These are phyloP conservation scores for peach (Prunus persica) DNA, from an alignment of 306 rosid genomes.

Conservation along the genomic window DNA sequence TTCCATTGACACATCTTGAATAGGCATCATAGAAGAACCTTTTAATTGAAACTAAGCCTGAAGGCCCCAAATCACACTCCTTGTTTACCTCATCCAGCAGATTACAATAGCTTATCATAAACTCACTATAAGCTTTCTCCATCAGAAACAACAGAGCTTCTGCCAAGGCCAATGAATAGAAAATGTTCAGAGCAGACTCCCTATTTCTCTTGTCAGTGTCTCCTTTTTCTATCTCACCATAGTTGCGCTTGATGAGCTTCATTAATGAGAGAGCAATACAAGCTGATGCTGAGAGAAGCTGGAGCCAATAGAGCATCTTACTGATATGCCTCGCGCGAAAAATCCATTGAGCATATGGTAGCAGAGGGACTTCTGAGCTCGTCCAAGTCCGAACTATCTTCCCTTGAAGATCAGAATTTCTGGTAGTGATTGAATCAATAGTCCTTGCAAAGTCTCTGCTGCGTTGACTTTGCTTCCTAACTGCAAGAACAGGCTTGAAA, in stretches of 20 bases:
- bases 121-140: constrained; percentile 88
- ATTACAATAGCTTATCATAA: constrained; percentile 59
- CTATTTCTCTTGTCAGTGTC: constrained; percentile 80
- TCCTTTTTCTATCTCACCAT: constrained; percentile 71
- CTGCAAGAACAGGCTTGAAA: constrained; percentile 41
- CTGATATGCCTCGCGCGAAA: constrained; percentile 69
- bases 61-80: constrained; percentile 69
- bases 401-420: constrained; percentile 33
- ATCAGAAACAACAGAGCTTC: constrained; percentile 80
- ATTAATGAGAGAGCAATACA: constrained; percentile 67
- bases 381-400: constrained; percentile 62
- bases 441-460: constrained; percentile 32
- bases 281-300: constrained; percentile 79
- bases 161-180: constrained; percentile 77
- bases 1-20: constrained; percentile 80
- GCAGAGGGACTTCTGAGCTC: constrained; percentile 76
- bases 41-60: constrained; percentile 59
- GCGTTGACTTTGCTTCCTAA: constrained; percentile 18
- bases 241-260: constrained; percentile 64
- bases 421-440: constrained; percentile 6
- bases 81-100: constrained; percentile 64
- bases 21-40: constrained; percentile 93
- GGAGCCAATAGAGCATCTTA: constrained; percentile 89
- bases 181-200: constrained; percentile 61
- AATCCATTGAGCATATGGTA: constrained; percentile 72